phyloP scores from a whole-genome alignment of 345 rosid genomes.

The Arabidopsis thaliana region TAIR10.1 NC_003076.8:10038501-10039000 shows the following conservation, averaged over 20 bases:
- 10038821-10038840: slow-evolving; percentile 52
- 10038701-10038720: slow-evolving; percentile 33
- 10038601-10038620: slow-evolving; percentile 49
- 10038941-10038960: not conserved
- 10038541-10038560: slow-evolving; percentile 97
- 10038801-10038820: slow-evolving; percentile 47
- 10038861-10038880: slow-evolving; percentile 39
- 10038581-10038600: slow-evolving; percentile 54
- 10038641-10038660: slow-evolving; percentile 47
- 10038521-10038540: slow-evolving; percentile 95
- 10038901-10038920: slow-evolving; percentile 61
- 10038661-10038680: slow-evolving; percentile 47
- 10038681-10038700: slow-evolving; percentile 48
- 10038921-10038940: slow-evolving; percentile 64
- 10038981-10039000: slow-evolving; percentile 40
- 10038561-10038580: slow-evolving; percentile 84
- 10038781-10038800: slow-evolving; percentile 54
- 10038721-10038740: slow-evolving; percentile 35
- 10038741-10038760: slow-evolving; percentile 64
- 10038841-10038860: slow-evolving; percentile 39
- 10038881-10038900: slow-evolving; percentile 64
- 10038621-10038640: slow-evolving; percentile 60
- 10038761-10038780: slow-evolving; percentile 60
- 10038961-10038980: not conserved
- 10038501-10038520: slow-evolving; percentile 83